A percentile compares a stretch with the other conserved stretches of the same genome.
These are phyloP conservation scores for Chaetomium sp. DNA, from an alignment of 2,329 filamentous ascomycete species.

Conservation along the genomic window DNA sequence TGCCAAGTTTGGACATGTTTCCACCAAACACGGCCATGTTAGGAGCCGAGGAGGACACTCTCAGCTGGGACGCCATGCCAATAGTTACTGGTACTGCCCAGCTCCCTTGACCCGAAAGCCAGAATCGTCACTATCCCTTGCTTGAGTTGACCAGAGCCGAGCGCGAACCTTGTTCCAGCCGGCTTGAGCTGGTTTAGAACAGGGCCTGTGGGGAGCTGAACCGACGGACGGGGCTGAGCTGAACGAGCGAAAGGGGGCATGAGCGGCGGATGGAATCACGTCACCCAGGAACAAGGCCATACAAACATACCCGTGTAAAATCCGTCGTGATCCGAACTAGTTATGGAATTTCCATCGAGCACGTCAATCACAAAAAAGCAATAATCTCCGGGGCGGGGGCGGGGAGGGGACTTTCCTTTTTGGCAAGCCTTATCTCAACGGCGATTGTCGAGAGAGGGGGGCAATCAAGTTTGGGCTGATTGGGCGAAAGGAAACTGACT, in stretches of 20 bases:
- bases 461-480: too few relatives aligned
- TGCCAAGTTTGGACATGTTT: background rate
- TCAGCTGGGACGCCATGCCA: background rate
- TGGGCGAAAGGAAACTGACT: too few relatives aligned
- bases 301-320: background rate
- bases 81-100: background rate
- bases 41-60: background rate
- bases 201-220: background rate
- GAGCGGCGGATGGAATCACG: background rate
- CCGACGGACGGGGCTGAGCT: background rate
- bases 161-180: too few relatives aligned
- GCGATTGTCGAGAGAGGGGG: background rate
- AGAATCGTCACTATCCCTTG: background rate
- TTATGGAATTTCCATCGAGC: background rate
- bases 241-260: background rate
- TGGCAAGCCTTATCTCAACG: background rate
- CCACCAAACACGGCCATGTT: too few relatives aligned
- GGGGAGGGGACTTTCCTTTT: slow-evolving; percentile 2
- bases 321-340: background rate
- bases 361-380: slow-evolving; percentile 7
- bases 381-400: background rate
- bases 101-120: background rate
- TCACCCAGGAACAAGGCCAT: background rate
- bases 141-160: background rate
- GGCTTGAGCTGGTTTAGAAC: background rate